These are phyloP conservation scores for Suhomyces prunicola DNA, from an alignment of 805 yeast genomes.

Conservation along the genomic window DNA sequence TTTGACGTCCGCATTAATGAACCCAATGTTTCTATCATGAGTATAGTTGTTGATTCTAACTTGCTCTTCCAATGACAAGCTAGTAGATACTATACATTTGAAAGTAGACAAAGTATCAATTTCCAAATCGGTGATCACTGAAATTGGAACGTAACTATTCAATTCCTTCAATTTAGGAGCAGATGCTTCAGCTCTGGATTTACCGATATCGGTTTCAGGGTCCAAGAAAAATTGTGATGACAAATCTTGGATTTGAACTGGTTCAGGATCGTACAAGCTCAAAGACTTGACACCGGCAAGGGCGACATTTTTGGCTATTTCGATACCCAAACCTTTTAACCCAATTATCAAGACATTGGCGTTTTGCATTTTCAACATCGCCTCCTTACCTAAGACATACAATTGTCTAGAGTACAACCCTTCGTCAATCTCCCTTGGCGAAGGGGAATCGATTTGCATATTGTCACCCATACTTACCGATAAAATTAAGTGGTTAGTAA, in stretches of 20 bases:
- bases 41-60: conserved; percentile 71
- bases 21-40: conserved; percentile 70
- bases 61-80: conserved; percentile 67
- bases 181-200: conserved; percentile 71
- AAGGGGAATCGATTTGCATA: conserved; percentile 45
- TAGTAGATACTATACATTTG: conserved; percentile 86
- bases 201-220: conserved; percentile 67
- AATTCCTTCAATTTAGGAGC: conserved; percentile 70
- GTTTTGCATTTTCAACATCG: conserved; percentile 94
- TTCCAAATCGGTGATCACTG: conserved; percentile 55
- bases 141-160: conserved; percentile 86
- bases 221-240: conserved; percentile 84
- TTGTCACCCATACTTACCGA: conserved; percentile 17
- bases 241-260: conserved; percentile 65
- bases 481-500: not conserved
- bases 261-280: conserved; percentile 76
- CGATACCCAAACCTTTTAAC: conserved; percentile 88
- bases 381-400: conserved; percentile 95
- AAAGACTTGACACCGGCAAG: conserved; percentile 95
- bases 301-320: conserved; percentile 94
- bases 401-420: conserved; percentile 93
- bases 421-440: conserved; percentile 67
- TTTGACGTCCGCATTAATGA: conserved; percentile 74
- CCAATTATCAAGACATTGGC: conserved; percentile 93
- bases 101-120: conserved; percentile 53